A percentile compares a stretch with the other conserved stretches of the same genome.
Conservation (phyloP, 306 rosid species). For the Lathyrus sativus region DNA sequence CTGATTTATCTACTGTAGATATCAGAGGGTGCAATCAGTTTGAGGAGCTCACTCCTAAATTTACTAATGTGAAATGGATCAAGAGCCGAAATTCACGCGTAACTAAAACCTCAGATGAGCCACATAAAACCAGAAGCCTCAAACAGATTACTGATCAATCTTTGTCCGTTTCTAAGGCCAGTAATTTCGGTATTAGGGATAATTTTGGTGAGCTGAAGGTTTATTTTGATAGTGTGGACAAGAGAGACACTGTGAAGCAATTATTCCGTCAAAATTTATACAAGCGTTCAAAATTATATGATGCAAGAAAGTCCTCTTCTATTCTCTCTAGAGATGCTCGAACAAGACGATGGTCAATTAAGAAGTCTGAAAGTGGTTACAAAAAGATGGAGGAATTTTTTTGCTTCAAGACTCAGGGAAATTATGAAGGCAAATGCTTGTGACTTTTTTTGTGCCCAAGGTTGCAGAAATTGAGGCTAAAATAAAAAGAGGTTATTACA, state of each 20-base stretch:
- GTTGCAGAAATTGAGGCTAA: no score
- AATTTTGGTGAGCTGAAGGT: slow-evolving; percentile 91
- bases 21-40: slow-evolving; percentile 89
- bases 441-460: no score
- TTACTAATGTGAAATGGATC: slow-evolving; percentile 75
- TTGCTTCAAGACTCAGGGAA: no score
- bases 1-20: slow-evolving; percentile 66
- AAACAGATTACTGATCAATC: slow-evolving; percentile 66
- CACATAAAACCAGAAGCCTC: slow-evolving; percentile 72
- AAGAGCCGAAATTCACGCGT: slow-evolving; percentile 61
- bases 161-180: slow-evolving; percentile 54
- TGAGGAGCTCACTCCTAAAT: slow-evolving; percentile 64
- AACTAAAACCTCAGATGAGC: slow-evolving; percentile 55
- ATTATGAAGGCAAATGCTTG: slow-evolving; percentile 94
- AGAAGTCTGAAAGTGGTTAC: no score
- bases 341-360: no score
- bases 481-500: no score
- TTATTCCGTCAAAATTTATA: no score
- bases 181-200: slow-evolving; percentile 65
- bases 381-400: no score
- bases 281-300: no score
- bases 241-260: slow-evolving; percentile 81
- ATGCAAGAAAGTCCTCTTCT: no score
- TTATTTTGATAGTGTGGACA: slow-evolving; percentile 91
- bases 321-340: no score